phyloP scores from a whole-genome alignment of 305 asterid species.

The Fraxinus nigra region DNA sequence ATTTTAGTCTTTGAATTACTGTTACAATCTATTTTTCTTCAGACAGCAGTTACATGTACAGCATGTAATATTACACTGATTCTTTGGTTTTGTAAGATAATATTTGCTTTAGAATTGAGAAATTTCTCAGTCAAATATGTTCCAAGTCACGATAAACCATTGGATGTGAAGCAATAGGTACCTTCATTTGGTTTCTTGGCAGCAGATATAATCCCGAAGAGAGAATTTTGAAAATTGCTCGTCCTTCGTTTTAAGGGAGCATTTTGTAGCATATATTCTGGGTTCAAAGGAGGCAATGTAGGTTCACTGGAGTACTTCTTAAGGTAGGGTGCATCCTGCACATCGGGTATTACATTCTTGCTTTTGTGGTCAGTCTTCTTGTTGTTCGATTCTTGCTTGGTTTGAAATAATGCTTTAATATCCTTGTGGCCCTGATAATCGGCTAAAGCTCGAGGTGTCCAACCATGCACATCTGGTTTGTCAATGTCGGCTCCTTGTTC shows the following conservation, averaged over 20 bases:
- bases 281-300: slow-evolving; percentile 23
- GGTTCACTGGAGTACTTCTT: slow-evolving; percentile 68
- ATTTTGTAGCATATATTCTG: slow-evolving; percentile 14
- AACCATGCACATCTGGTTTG: slow-evolving; percentile 53
- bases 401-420: slow-evolving; percentile 45
- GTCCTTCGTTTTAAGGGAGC: slow-evolving; percentile 26
- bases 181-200: slow-evolving; percentile 44
- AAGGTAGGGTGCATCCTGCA: slow-evolving; percentile 37
- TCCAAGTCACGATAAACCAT: background rate
- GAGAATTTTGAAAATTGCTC: slow-evolving; percentile 49
- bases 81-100: background rate
- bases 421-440: slow-evolving; percentile 58
- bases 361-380: background rate
- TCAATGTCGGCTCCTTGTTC: slow-evolving; percentile 62
- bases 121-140: background rate
- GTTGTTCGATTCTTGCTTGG: slow-evolving; percentile 21
- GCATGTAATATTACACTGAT: background rate
- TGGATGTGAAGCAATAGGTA: slow-evolving; percentile 5
- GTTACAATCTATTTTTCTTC: background rate
- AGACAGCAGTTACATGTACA: background rate
- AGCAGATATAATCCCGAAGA: slow-evolving; percentile 69
- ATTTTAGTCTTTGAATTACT: background rate
- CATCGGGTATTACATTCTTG: slow-evolving; percentile 14
- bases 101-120: background rate
- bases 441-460: slow-evolving; percentile 74